Conservation (phyloP, 2,329 filamentous ascomycete genomes). For the Sarocladiaceae sp. region DNA sequence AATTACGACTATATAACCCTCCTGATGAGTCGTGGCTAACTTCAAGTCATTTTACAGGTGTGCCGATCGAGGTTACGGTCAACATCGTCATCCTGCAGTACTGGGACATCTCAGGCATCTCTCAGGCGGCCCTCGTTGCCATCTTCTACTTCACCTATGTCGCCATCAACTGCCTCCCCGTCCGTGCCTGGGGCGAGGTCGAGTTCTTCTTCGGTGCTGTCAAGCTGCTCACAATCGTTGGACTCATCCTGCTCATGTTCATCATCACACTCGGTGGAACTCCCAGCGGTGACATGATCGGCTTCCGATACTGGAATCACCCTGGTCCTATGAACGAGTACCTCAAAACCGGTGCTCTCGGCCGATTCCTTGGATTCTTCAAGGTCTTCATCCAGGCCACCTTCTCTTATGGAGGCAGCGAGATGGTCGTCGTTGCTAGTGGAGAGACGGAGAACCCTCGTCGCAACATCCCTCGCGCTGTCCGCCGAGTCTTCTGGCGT, state of each 20-base stretch:
- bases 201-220: conserved; percentile 43
- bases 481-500: conserved; percentile 27
- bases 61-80: conserved; percentile 35
- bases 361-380: conserved; percentile 36
- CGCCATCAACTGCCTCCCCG: conserved; percentile 31
- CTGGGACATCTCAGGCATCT: conserved; percentile 25
- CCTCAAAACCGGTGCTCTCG: conserved; percentile 27
- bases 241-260: conserved; percentile 42
- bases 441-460: conserved; percentile 31
- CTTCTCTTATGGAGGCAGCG: conserved; percentile 41
- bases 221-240: conserved; percentile 43
- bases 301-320: conserved; percentile 38
- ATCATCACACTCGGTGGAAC: conserved; percentile 42
- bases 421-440: conserved; percentile 28
- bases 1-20: no score
- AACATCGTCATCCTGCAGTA: conserved; percentile 41
- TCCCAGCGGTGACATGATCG: conserved; percentile 34
- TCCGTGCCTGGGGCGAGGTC: conserved; percentile 45
- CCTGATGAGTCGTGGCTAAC: no score
- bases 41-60: no score
- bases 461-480: conserved; percentile 28
- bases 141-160: conserved; percentile 31
- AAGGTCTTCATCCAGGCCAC: conserved; percentile 41
- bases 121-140: conserved; percentile 27
- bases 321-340: conserved; percentile 38